Conservation (phyloP, 176 grass and related monocot genomes). For the Urochloa ruziziensis region DNA sequence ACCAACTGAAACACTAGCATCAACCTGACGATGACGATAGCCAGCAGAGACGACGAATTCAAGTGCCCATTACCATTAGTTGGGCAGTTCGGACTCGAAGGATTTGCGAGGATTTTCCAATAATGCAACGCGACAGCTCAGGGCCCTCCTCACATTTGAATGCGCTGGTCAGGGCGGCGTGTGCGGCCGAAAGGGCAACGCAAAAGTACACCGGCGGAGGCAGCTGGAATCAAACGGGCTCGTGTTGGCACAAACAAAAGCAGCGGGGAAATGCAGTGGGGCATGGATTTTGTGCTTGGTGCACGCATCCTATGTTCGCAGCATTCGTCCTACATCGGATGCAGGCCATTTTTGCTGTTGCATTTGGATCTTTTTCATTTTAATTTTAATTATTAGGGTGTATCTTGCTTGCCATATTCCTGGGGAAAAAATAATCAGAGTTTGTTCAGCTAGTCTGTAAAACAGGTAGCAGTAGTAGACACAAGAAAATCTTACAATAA, state of each 20-base stretch:
- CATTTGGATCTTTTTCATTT: too few relatives aligned
- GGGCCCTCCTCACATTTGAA: background rate
- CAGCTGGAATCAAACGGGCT: slow-evolving; percentile 5
- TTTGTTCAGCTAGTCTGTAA: too few relatives aligned
- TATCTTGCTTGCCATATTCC: too few relatives aligned
- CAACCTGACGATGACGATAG: background rate
- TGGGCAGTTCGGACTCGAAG: background rate
- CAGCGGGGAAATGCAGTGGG: background rate
- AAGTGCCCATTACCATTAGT: background rate
- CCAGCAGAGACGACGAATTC: background rate
- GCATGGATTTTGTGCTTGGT: background rate
- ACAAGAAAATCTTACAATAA: too few relatives aligned
- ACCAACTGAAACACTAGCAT: background rate
- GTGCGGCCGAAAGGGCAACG: background rate
- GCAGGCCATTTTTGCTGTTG: background rate
- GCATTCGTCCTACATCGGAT: background rate
- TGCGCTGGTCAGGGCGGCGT: slow-evolving; percentile 12
- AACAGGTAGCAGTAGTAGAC: too few relatives aligned
- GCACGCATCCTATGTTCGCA: background rate
- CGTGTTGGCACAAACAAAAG: slow-evolving; percentile 16
- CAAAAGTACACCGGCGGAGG: background rate
- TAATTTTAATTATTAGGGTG: too few relatives aligned
- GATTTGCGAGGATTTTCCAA: background rate
- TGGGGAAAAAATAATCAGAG: too few relatives aligned
- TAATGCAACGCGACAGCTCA: slow-evolving; percentile 22